Evolutionary conservation across 495 filamentous ascomycete species (phyloP).

Genomic region (Talaromyces ruber): DNA sequence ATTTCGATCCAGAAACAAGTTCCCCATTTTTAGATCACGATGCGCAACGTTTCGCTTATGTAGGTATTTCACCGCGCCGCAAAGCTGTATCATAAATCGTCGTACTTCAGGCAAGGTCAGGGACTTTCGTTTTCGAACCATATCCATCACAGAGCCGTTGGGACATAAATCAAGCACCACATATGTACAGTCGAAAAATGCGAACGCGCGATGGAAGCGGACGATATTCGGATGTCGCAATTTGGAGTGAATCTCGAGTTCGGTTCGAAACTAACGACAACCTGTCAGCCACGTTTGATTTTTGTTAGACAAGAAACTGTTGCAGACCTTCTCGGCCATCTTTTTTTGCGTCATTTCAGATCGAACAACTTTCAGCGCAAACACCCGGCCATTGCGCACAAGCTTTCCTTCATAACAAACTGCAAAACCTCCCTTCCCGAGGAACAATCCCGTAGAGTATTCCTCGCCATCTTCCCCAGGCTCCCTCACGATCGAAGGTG

Average conservation of each 20-base stretch:
- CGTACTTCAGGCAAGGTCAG: conserved; percentile 87
- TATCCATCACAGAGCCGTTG: conserved; percentile 97
- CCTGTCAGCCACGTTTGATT: not conserved
- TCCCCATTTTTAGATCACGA: conserved; percentile 95
- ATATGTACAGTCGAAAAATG: conserved; percentile 80
- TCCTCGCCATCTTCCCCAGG: conserved; percentile 64
- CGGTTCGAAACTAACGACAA: conserved; percentile 74
- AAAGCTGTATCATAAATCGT: conserved; percentile 85
- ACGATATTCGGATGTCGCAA: conserved; percentile 93
- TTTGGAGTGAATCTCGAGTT: conserved; percentile 96
- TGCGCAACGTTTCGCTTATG: conserved; percentile 93
- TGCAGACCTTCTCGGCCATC: conserved; percentile 74
- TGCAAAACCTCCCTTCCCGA: conserved; percentile 94
- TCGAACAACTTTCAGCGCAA: conserved; percentile 85
- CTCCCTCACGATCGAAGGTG: conserved; percentile 68
- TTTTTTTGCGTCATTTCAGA: conserved; percentile 79
- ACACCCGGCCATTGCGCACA: conserved; percentile 53
- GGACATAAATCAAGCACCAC: conserved; percentile 90
- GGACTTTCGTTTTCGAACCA: conserved; percentile 81
- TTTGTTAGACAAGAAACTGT: not conserved
- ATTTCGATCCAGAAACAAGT: conserved; percentile 87
- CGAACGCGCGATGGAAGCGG: conserved; percentile 88
- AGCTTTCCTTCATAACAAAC: conserved; percentile 77
- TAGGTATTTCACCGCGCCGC: conserved; percentile 94
- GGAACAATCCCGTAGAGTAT: conserved; percentile 72